These are phyloP conservation scores for Fusarium poae DNA, from an alignment of 2,329 filamentous ascomycete species.

Conservation along the genomic window DNA sequence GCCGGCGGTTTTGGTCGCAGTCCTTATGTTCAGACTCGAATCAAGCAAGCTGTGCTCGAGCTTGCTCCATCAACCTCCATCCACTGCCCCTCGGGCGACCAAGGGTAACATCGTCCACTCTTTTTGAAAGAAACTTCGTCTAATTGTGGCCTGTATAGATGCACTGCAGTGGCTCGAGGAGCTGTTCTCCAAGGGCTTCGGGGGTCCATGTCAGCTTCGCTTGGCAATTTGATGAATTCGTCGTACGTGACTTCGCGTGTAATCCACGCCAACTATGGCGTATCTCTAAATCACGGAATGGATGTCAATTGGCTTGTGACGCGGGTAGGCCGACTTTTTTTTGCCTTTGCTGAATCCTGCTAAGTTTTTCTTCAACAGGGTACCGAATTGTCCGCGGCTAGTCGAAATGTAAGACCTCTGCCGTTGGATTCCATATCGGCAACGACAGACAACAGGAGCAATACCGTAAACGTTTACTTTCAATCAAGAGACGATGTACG, in stretches of 20 bases:
- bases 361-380: not conserved
- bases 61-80: not conserved
- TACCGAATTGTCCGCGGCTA: not conserved
- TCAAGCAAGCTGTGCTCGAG: not conserved
- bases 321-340: not conserved
- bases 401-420: not conserved
- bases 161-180: not conserved
- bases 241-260: not conserved
- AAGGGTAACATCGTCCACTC: not conserved
- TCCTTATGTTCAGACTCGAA: not conserved
- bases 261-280: not conserved
- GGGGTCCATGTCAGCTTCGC: not conserved
- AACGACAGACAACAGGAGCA: accelerated
- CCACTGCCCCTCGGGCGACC: accelerated
- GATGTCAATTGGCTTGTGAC: not conserved
- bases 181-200: not conserved
- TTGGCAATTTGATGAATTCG: not conserved
- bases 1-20: not conserved
- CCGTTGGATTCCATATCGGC: not conserved
- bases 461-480: not conserved
- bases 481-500: accelerated
- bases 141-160: not conserved
- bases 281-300: not conserved
- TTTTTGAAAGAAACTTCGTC: not conserved
- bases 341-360: not conserved